Percentiles rank a stretch among this genome's conserved stretches.
These are phyloP conservation scores for Bolboschoenus planiculmis DNA, from an alignment of 176 grass and related monocot species.

Conservation along the genomic window DNA sequence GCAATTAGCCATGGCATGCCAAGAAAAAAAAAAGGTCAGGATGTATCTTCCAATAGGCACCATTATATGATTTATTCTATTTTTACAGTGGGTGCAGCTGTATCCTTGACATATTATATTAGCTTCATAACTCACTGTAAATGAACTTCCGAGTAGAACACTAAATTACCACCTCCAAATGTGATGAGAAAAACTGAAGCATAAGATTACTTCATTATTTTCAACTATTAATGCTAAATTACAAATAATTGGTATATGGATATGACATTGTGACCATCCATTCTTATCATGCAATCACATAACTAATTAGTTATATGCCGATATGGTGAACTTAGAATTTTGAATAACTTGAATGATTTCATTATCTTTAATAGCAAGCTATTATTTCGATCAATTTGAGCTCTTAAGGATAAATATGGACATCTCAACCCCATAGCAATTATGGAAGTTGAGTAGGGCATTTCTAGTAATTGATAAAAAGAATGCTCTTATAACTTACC, in stretches of 20 bases:
- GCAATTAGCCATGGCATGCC: neutral
- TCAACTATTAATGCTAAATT: neutral
- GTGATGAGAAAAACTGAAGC: neutral
- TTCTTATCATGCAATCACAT: neutral
- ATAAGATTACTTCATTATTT: neutral
- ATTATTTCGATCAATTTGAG: neutral
- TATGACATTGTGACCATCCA: neutral
- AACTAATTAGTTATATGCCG: neutral
- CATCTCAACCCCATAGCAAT: neutral
- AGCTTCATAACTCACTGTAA: neutral
- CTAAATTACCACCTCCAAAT: neutral
- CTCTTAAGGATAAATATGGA: neutral
- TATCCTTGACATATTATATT: neutral
- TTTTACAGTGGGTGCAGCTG: neutral
- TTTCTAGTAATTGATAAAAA: neutral
- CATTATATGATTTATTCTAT: neutral
- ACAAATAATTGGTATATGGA: neutral
- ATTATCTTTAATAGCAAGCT: neutral
- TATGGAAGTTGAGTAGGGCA: neutral
- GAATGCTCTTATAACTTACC: neutral
- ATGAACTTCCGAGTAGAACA: neutral
- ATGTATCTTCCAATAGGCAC: neutral
- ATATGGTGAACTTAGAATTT: neutral
- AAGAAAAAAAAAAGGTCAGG: neutral
- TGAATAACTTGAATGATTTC: neutral